Base-by-base conservation (phyloP, 805 yeast genomes). In the Candida nonsorbophila region DNA sequence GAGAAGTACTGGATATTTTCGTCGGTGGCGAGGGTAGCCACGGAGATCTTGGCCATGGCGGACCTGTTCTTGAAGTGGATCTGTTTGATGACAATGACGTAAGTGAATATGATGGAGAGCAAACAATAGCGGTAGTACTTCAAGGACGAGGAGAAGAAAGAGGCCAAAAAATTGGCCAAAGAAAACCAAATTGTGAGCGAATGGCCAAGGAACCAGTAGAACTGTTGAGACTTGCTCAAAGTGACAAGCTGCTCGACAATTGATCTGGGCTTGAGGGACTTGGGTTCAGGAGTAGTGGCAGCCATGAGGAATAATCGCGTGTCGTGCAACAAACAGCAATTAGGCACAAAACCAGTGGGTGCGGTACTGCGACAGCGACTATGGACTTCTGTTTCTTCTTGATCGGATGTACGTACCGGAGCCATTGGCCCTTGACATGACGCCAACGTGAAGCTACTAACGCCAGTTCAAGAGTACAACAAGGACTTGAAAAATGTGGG, bases 171-270 rank as follows among this genome's bases (percentile, higher is more conserved):
- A 43, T 59, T 62, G 12, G 54, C 38, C 3, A 54, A 33, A 44
- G 69, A 68, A 50, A 57, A 70, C 30, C 51, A 40, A 3, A 74
- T 39, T 2, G 77, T 72, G 18, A 64, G 47, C 9, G 72, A 61
- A 51, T 80, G 84, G 11, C 83, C 80, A 16, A 77, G 30, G 40
- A 71, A 80, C 88, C 88, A 80, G 42, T 75, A 75, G 47, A 80
- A 77, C 48, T 79, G 85, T 6, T 77, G 75, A 7, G 77, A 70
- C 39, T 55, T 46, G 19, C 32, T 21, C 10, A 47, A 29, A 11
- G 4, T 20, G 7, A 17, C 9, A 12, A 23, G 14, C 9, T 24
- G 26, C 14, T 24, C 3, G n/a, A 25, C 11, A 25, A 16, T 15
- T 14, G 13, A 16, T 16, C 16, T 3, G 21, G 13, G 20, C 11